Conservation (phyloP, 257 asterid species). For the Nyctanthes arbortristis region DNA sequence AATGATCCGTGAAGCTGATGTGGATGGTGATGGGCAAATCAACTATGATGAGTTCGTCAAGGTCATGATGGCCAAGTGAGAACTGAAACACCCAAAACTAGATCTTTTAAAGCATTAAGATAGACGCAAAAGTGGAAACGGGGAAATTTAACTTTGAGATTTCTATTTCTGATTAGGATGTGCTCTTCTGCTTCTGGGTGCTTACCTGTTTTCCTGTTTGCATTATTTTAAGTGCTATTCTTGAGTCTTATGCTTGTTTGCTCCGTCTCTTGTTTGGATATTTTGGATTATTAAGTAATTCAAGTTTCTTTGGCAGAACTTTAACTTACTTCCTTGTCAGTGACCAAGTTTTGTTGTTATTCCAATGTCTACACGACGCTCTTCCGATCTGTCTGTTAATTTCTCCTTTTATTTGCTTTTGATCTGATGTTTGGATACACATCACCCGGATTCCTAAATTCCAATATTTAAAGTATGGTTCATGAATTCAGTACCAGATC, state of each 20-base stretch:
- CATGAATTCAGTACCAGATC: no score
- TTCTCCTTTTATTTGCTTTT: slow-evolving; percentile 2
- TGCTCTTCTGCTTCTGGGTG: slow-evolving; percentile 31
- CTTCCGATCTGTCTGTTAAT: not conserved
- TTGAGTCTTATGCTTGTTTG: slow-evolving; percentile 33
- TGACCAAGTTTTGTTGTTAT: slow-evolving; percentile 22
- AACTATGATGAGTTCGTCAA: slow-evolving; percentile 73
- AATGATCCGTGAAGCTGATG: slow-evolving; percentile 70
- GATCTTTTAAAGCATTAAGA: slow-evolving; percentile 34
- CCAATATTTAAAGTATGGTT: no score
- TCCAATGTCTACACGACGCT: slow-evolving; percentile 1
- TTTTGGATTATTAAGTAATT: slow-evolving; percentile 26
- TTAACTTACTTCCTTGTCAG: not conserved
- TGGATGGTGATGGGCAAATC: slow-evolving; percentile 73
- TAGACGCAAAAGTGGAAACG: slow-evolving; percentile 36
- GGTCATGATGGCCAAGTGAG: slow-evolving; percentile 80
- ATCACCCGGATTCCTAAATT: not conserved
- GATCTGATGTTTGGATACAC: slow-evolving; percentile 7
- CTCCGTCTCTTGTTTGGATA: slow-evolving; percentile 24
- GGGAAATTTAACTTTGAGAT: slow-evolving; percentile 42
- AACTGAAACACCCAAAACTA: slow-evolving; percentile 34
- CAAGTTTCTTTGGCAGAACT: slow-evolving; percentile 22
- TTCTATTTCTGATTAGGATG: slow-evolving; percentile 40
- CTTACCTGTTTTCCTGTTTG: slow-evolving; percentile 35
- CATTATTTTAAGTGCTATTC: slow-evolving; percentile 29